Percentiles rank a stretch among this genome's conserved stretches.
These are phyloP conservation scores for Erysiphe pulchra DNA, from an alignment of 2,329 filamentous ascomycete genomes.

Conservation along the genomic window DNA sequence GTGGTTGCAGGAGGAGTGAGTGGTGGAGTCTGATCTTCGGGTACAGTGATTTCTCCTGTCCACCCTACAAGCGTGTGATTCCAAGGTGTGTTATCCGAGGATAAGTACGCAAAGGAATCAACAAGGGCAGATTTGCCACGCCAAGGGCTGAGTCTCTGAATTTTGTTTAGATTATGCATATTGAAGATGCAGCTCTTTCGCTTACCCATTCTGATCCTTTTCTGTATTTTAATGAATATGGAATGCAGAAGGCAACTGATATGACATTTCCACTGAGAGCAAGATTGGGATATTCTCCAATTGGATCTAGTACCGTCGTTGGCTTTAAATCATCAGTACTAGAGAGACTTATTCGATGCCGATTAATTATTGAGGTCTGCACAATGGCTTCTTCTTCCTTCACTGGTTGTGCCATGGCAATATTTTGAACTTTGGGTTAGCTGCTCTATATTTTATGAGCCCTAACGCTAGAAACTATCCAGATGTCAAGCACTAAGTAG, in stretches of 20 bases:
- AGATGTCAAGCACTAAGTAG: too few relatives aligned
- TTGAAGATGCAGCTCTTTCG: constrained; percentile 2
- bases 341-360: too few relatives aligned
- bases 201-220: constrained; percentile 35
- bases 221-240: constrained; percentile 30
- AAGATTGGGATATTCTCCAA: constrained; percentile 28
- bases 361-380: too few relatives aligned
- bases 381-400: too few relatives aligned
- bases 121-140: constrained; percentile 79
- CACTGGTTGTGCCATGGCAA: too few relatives aligned
- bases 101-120: constrained; percentile 70
- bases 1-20: constrained; percentile 23
- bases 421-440: too few relatives aligned
- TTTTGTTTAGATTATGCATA: constrained; percentile 4
- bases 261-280: constrained; percentile 38
- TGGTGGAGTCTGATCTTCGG: constrained; percentile 21
- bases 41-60: constrained; percentile 61
- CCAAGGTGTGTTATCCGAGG: constrained; percentile 64
- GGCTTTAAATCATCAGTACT: constrained; percentile 15
- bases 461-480: too few relatives aligned
- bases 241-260: constrained; percentile 37
- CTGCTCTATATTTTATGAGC: too few relatives aligned
- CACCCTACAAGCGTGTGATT: constrained; percentile 82
- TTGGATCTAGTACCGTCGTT: constrained; percentile 20
- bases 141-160: constrained; percentile 46